Percentiles rank a stretch among this genome's conserved stretches.
These are phyloP conservation scores for Halenospora varia DNA, from an alignment of 495 filamentous ascomycete genomes.

Conservation along the genomic window DNA sequence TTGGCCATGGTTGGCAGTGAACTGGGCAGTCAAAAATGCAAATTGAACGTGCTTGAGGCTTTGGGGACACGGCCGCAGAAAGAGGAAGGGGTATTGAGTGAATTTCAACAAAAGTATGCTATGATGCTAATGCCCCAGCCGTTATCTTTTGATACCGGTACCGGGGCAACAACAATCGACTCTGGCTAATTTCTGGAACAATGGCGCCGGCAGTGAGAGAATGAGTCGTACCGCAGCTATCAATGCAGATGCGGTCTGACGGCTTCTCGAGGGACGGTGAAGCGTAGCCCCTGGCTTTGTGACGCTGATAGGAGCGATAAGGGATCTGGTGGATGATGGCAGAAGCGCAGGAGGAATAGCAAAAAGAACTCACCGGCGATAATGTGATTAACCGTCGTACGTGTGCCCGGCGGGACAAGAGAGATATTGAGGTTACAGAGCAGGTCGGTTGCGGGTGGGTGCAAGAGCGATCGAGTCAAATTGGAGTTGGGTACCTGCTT, in stretches of 20 bases:
- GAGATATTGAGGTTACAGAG: not conserved
- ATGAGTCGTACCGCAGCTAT: not conserved
- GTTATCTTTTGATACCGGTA: not conserved
- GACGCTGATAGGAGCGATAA: conserved; percentile 13
- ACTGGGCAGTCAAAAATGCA: no score
- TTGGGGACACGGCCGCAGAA: not conserved
- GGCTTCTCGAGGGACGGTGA: not conserved
- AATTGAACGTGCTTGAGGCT: no score
- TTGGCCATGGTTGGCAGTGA: conserved; percentile 12
- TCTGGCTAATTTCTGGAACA: not conserved
- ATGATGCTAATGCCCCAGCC: not conserved
- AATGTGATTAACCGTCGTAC: not conserved
- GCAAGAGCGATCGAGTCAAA: no score
- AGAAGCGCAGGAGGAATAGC: not conserved
- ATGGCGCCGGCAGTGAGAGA: not conserved
- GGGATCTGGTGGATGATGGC: not conserved
- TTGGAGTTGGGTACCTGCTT: no score
- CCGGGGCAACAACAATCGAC: not conserved
- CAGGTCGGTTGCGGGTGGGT: no score
- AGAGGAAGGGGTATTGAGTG: not conserved
- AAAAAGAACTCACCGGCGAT: conserved; percentile 7
- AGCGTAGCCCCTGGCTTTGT: not conserved
- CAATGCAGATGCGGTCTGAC: not conserved
- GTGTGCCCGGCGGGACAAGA: not conserved
- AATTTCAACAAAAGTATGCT: not conserved